A percentile compares a stretch with the other conserved stretches of the same genome.
phyloP scores from a whole-genome alignment of 2,329 filamentous ascomycete genomes.

The Acephala macrosclerotiorum region DNA sequence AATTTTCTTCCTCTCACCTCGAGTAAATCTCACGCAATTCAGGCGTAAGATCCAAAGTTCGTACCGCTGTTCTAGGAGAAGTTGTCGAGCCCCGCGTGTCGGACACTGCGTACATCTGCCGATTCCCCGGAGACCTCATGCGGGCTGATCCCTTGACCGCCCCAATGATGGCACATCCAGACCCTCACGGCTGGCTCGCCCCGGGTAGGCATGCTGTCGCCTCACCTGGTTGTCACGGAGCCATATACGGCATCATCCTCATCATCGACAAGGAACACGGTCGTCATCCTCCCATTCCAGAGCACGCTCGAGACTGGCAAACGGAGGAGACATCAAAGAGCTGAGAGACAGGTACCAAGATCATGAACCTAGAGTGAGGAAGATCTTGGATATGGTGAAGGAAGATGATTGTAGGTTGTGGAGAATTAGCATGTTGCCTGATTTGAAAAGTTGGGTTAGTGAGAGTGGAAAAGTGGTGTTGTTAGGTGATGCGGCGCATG shows the following conservation, averaged over 20 bases:
- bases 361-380: slow-evolving; percentile 13
- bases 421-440: slow-evolving; percentile 13
- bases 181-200: slow-evolving; percentile 16
- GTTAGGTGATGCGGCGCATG: slow-evolving; percentile 17
- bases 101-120: slow-evolving; percentile 16
- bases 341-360: slow-evolving; percentile 1
- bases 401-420: slow-evolving; percentile 15
- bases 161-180: slow-evolving; percentile 6
- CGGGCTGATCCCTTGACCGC: slow-evolving; percentile 9
- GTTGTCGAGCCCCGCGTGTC: not conserved
- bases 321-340: slow-evolving; percentile 8
- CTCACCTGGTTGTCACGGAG: not conserved
- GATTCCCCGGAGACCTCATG: slow-evolving; percentile 7
- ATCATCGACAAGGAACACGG: slow-evolving; percentile 3
- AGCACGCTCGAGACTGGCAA: not conserved
- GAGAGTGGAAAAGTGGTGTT: slow-evolving; percentile 14
- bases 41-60: slow-evolving; percentile 10
- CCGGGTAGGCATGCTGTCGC: slow-evolving; percentile 10
- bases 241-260: not conserved
- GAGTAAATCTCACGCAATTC: not conserved
- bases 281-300: slow-evolving; percentile 7
- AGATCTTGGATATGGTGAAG: slow-evolving; percentile 4
- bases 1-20: not conserved
- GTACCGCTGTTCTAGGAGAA: slow-evolving; percentile 5
- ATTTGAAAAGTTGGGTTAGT: slow-evolving; percentile 11